Conservation (phyloP, 208 protist genomes). For the Baffinella frigidus region DNA sequence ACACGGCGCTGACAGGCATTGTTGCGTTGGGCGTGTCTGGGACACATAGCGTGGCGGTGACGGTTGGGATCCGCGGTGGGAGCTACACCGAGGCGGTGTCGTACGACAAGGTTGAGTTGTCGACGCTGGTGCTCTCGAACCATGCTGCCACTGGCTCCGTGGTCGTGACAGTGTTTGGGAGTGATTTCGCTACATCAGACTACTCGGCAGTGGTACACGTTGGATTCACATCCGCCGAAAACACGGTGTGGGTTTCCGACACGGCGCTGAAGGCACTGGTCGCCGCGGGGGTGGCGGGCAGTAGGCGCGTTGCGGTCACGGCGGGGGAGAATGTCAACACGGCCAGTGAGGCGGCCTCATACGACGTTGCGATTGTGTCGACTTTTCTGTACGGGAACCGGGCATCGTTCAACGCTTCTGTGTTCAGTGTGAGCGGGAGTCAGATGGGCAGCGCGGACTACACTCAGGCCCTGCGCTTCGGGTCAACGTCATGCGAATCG, state of each 20-base stretch:
- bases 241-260: not conserved
- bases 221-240: too few species aligned
- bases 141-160: too few species aligned
- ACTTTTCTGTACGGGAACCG: too few species aligned
- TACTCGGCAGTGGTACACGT: too few species aligned
- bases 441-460: conserved; percentile 8
- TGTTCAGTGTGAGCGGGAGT: not conserved
- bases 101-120: not conserved
- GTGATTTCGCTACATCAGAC: too few species aligned
- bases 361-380: too few species aligned
- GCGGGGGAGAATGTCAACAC: not conserved
- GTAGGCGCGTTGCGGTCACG: not conserved
- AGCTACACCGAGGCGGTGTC: not conserved
- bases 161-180: too few species aligned
- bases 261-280: not conserved
- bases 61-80: not conserved
- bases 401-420: too few species aligned
- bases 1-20: not conserved
- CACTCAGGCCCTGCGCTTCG: not conserved
- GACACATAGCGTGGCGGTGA: not conserved
- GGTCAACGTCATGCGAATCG: not conserved
- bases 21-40: not conserved
- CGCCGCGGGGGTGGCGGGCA: not conserved
- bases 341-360: not conserved
- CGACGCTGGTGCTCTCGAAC: too few species aligned